Percentiles rank a stretch among this genome's conserved stretches.
Evolutionary conservation across 2,329 filamentous ascomycete species (phyloP).

Genomic region (Akanthomyces lecanii): DNA sequence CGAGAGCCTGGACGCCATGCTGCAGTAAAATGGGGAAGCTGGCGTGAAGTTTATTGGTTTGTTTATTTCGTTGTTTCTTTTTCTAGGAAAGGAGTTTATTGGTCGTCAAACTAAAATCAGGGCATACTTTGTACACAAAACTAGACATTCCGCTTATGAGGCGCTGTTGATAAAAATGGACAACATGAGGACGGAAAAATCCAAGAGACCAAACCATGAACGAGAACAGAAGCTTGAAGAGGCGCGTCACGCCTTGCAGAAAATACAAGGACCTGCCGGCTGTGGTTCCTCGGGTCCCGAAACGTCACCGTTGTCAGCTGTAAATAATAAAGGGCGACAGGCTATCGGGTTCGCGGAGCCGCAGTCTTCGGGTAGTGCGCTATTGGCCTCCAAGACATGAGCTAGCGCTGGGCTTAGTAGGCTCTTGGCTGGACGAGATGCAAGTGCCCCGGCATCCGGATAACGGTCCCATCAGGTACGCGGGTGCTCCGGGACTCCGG

Average conservation of each 20-base stretch:
- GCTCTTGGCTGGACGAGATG: not conserved
- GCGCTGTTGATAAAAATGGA: not conserved
- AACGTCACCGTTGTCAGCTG: conserved; percentile 6
- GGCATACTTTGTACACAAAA: not conserved
- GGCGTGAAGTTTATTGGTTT: not conserved
- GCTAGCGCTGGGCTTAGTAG: not conserved
- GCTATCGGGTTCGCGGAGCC: conserved; percentile 3
- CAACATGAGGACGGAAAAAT: not conserved
- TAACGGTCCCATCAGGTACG: not conserved
- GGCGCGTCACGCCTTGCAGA: not conserved
- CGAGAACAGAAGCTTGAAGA: not conserved
- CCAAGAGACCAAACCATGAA: not conserved
- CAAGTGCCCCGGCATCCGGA: not conserved
- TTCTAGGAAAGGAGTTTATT: conserved; percentile 24
- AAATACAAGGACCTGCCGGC: not conserved
- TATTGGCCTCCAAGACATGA: not conserved
- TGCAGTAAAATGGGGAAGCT: conserved; percentile 56
- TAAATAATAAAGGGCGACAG: not conserved
- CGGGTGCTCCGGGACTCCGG: conserved; percentile 7
- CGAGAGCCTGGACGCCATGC: conserved; percentile 87
- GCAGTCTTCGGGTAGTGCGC: conserved; percentile 1
- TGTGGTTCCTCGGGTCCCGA: conserved; percentile 4
- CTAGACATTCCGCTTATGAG: not conserved
- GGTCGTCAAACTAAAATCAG: not conserved
- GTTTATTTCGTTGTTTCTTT: not conserved